phyloP scores from a whole-genome alignment of 768 basidiomycete genomes.

The Mycena rebaudengoi region DNA sequence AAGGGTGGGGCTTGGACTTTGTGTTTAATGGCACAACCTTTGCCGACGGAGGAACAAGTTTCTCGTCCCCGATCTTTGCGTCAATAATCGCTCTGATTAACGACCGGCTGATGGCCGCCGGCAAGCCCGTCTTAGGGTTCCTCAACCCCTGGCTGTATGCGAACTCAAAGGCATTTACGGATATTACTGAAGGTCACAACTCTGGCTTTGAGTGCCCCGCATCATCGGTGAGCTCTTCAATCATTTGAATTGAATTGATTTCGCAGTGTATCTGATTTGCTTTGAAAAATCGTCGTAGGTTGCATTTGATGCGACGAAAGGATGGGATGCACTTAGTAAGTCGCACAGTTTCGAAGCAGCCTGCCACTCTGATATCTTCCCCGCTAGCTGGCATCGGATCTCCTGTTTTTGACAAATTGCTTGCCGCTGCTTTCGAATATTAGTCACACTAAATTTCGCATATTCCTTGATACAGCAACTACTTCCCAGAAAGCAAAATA shows the following conservation, averaged over 20 bases:
- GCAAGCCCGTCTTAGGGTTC: neutral
- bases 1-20: neutral
- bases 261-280: slow-evolving; percentile 3
- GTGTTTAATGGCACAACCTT: neutral
- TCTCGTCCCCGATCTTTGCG: slow-evolving; percentile 48
- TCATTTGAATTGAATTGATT: slow-evolving; percentile 1
- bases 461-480: neutral
- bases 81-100: slow-evolving; percentile 41
- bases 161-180: neutral
- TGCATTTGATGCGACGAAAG: slow-evolving; percentile 8
- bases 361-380: neutral
- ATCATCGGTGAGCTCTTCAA: neutral
- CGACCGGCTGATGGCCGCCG: neutral
- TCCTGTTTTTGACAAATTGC: neutral
- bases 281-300: neutral
- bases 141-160: neutral
- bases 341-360: neutral
- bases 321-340: neutral
- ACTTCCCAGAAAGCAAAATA: neutral
- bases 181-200: slow-evolving; percentile 1
- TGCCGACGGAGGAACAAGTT: slow-evolving; percentile 50
- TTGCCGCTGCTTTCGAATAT: neutral
- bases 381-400: neutral
- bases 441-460: neutral
- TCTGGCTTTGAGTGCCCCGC: slow-evolving; percentile 1